Percentiles rank a stretch among this genome's conserved stretches.
These are phyloP conservation scores for Flagelloscypha sp. DNA, from an alignment of 768 basidiomycete species.

Conservation along the genomic window DNA sequence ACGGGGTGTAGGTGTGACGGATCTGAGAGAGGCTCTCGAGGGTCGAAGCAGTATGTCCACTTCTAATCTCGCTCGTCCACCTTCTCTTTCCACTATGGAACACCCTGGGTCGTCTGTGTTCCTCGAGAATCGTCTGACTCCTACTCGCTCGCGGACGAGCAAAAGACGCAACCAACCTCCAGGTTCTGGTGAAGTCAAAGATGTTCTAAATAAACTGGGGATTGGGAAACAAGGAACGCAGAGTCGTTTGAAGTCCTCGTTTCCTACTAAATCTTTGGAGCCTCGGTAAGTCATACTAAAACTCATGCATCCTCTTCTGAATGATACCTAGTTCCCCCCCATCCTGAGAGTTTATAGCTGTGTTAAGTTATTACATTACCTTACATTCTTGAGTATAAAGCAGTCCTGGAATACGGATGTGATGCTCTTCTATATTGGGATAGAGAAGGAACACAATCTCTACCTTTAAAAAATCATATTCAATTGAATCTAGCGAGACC, in stretches of 20 bases:
- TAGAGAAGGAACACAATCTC: too few relatives aligned
- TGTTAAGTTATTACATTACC: too few relatives aligned
- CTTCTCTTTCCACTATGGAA: conserved; percentile 73
- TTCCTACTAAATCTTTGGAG: conserved; percentile 46
- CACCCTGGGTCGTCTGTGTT: conserved; percentile 47
- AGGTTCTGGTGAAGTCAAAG: conserved; percentile 65
- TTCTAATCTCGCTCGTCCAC: conserved; percentile 54
- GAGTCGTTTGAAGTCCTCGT: conserved; percentile 63
- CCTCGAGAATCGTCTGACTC: conserved; percentile 35
- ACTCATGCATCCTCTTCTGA: too few relatives aligned
- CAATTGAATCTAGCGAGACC: too few relatives aligned
- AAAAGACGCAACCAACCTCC: conserved; percentile 43
- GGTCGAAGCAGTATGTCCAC: conserved; percentile 80
- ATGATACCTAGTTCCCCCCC: too few relatives aligned
- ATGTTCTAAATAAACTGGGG: conserved; percentile 75
- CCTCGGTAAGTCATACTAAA: conserved; percentile 34
- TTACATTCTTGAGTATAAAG: too few relatives aligned
- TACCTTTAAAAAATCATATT: too few relatives aligned
- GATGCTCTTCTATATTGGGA: too few relatives aligned
- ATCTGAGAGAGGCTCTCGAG: conserved; percentile 83
- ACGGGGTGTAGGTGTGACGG: conserved; percentile 77
- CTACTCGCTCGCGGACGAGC: conserved; percentile 44
- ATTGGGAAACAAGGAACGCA: conserved; percentile 63
- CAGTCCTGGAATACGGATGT: too few relatives aligned
- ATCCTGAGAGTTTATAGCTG: too few relatives aligned